Evolutionary conservation across 257 asterid species (phyloP), one percentile per base, ranked within the genome.

Genomic region (Apocynum venetum): DNA sequence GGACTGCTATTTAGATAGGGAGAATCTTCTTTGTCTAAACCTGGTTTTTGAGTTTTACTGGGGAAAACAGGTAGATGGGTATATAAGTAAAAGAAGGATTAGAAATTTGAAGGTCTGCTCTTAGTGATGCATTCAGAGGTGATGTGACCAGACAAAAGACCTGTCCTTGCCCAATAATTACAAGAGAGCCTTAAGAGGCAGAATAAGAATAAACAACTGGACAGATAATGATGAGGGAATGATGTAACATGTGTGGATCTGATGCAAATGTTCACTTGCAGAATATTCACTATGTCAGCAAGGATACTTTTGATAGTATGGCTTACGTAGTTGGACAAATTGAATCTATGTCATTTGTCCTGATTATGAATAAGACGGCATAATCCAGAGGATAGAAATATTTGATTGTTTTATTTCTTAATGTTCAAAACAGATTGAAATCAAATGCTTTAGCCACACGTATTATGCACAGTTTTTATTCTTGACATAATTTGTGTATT

Each of bases 171-270:
- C 81, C 83, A 83, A 86, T 88, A 79, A 89, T 80, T 84, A 83
- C 77, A 75, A 76, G 53, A 73, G 61, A 72, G 61, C 82, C 44
- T 77, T 70, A 75, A 65, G 75, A 72, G 90, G 83, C 71, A 82
- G 78, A 75, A 76, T 60, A 61, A 77, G 77, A 78, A 75, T 76
- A 76, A 80, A 81, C 79, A 52, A 79, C 56, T 75, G 76, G 80
- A 55, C 71, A 82, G 63, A 74, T 81, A 80, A 82, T 77, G 82
- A 77, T 83, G 82, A 77, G 79, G 72, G 71, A 84, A 66, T 89
- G 90, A 86, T 85, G 88, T 88, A 83, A 84, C 86, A 80, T 85
- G 79, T 87, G 85, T 82, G 89, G 82, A 73, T 91, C 87, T 84
- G 74, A 75, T 56, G 72, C 80, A 78, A 78, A 78, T 75, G 70